A percentile compares a stretch with the other conserved stretches of the same genome.
phyloP scores from a whole-genome alignment of 495 filamentous ascomycete genomes.

The Penicillium riverlandense region DNA sequence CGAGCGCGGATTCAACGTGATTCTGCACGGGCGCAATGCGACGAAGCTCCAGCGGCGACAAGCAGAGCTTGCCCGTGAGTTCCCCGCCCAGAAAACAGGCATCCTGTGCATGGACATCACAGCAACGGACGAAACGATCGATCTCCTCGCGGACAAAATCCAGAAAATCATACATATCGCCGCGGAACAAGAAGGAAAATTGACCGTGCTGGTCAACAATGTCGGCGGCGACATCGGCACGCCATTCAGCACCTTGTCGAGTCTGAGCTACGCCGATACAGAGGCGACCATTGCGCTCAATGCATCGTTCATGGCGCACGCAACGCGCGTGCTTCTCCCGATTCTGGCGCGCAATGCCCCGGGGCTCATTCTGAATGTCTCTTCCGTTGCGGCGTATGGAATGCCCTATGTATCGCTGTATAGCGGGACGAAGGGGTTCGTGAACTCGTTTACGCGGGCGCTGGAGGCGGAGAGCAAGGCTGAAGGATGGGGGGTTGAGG shows the following conservation, averaged over 20 bases:
- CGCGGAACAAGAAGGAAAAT: constrained; percentile 1
- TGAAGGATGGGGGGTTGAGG: constrained; percentile 17
- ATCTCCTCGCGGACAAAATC: constrained; percentile 13
- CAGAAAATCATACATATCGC: constrained; percentile 3
- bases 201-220: constrained; percentile 45
- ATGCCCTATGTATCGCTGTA: constrained; percentile 32
- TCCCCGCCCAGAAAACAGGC: constrained; percentile 18
- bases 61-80: constrained; percentile 16
- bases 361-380: constrained; percentile 36
- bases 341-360: constrained; percentile 18
- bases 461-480: constrained; percentile 21
- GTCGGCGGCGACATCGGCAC: constrained; percentile 25
- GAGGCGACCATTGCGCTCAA: constrained; percentile 26
- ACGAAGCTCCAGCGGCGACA: constrained; percentile 33
- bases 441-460: constrained; percentile 23
- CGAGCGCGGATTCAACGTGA: constrained; percentile 47
- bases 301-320: constrained; percentile 30
- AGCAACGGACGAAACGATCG: not conserved
- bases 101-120: not conserved
- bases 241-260: not conserved
- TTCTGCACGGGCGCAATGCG: constrained; percentile 47
- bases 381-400: constrained; percentile 22
- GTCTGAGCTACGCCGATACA: constrained; percentile 13
- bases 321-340: constrained; percentile 34
- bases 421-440: constrained; percentile 29